phyloP scores from a whole-genome alignment of 1,139 yeast genomes.

The Kodamaea ohmeri region DNA sequence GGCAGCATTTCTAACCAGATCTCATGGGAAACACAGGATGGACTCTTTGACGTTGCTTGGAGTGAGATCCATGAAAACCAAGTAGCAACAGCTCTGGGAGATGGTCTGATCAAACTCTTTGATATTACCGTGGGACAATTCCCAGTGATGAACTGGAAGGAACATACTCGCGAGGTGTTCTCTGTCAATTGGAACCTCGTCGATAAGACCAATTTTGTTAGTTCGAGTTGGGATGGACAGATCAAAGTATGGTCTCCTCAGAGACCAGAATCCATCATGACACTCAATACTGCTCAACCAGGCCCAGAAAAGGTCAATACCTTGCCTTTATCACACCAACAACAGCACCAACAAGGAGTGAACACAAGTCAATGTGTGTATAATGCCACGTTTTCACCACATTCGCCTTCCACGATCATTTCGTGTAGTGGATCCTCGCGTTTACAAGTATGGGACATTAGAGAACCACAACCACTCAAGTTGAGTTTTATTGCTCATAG shows the following conservation, averaged over 20 bases:
- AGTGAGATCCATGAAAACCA: conserved; percentile 89
- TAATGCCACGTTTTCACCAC: conserved; percentile 83
- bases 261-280: conserved; percentile 56
- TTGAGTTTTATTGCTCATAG: conserved; percentile 67
- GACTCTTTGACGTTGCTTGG: conserved; percentile 86
- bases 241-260: conserved; percentile 72
- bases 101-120: conserved; percentile 80
- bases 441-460: conserved; percentile 80
- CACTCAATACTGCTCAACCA: conserved; percentile 44
- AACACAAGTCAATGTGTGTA: conserved; percentile 59
- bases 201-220: conserved; percentile 67
- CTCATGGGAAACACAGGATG: conserved; percentile 88
- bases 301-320: conserved; percentile 16
- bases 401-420: conserved; percentile 65
- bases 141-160: conserved; percentile 77
- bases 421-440: conserved; percentile 81
- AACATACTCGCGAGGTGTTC: conserved; percentile 85
- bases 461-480: conserved; percentile 63
- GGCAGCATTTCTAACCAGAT: conserved; percentile 60
- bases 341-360: conserved; percentile 27
- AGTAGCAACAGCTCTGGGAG: conserved; percentile 79
- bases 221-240: conserved; percentile 91
- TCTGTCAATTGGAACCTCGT: conserved; percentile 84
- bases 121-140: conserved; percentile 65
- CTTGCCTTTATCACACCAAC: conserved; percentile 31